A percentile compares a stretch with the other conserved stretches of the same genome.
phyloP scores from a whole-genome alignment of 805 yeast species.

The Monosporozyma aerobia region DNA sequence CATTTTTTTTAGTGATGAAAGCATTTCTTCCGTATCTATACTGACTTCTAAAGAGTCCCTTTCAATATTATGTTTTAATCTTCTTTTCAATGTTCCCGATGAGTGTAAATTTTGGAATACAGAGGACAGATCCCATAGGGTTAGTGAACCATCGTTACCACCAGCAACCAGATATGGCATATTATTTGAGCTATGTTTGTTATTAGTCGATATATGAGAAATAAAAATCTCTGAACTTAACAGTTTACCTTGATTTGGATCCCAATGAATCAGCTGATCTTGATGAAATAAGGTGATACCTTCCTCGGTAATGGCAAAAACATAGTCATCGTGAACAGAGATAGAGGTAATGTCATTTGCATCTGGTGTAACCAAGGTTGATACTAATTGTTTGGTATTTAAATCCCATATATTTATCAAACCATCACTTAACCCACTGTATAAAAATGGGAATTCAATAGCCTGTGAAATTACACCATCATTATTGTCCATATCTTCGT shows the following conservation, averaged over 20 bases:
- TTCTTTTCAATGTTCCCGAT: not conserved
- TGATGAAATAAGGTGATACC: conserved; percentile 39
- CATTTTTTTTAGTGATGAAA: conserved; percentile 50
- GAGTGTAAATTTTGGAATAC: conserved; percentile 3
- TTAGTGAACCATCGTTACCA: conserved; percentile 57
- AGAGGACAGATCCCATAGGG: conserved; percentile 51
- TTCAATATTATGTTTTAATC: not conserved
- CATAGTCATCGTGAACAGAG: conserved; percentile 23
- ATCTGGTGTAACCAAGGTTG: conserved; percentile 33
- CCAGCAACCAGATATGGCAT: conserved; percentile 45
- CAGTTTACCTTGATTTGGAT: conserved; percentile 46
- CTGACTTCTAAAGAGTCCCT: not conserved
- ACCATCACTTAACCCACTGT: conserved; percentile 75
- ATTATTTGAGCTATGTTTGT: not conserved
- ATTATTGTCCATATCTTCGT: conserved; percentile 39
- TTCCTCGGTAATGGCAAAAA: conserved; percentile 32
- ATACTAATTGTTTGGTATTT: conserved; percentile 62
- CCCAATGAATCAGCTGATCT: conserved; percentile 39
- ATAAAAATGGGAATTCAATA: conserved; percentile 55
- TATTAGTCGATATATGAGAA: not conserved
- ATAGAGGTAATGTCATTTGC: conserved; percentile 47
- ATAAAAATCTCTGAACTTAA: conserved; percentile 45
- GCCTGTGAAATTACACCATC: conserved; percentile 67
- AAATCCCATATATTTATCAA: conserved; percentile 79
- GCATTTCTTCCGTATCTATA: conserved; percentile 51